Evolutionary conservation across 345 rosid species (phyloP), one percentile per base, ranked within the genome.

Genomic region (Eucalyptus cloeziana): DNA sequence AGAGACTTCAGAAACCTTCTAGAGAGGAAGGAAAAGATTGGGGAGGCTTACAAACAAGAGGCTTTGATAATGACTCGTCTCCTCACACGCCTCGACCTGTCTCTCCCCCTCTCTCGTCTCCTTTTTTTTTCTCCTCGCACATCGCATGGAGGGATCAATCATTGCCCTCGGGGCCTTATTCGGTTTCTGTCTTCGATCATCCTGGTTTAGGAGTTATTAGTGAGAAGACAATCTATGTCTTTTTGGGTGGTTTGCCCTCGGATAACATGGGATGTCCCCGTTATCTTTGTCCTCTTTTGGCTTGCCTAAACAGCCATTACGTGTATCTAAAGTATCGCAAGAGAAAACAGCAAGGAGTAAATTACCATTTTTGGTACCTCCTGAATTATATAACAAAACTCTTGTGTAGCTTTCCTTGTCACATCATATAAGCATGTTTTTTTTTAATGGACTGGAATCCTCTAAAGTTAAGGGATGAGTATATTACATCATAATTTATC

Each of bases 1-100:
- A 22, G 69, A 62, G 89, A 88, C 86, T 88, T 79, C 89, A 88
- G 69, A 88, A 80, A 52, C 86, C 89, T 88, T 88, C 89, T 87
- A 64, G 88, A 87, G 37, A 37, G 85, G 62, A 87, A 30, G 25
- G 40, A 43, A 43, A 49, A 43, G 80, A 67, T n/a, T 87, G 51
- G 51, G 81, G 51, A 87, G 71, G 81, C 27, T 27, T 10, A 19
- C 6, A 16, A 86, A 86, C 52, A 2, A 27, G 58, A 56, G 58
- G 50, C 69, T 56, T 56, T 44, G 88, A 87, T 43, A 58, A 43
- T 49, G 54, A 58, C 88, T 58, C 50, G 31, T 71, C 50, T 76
- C 62, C 81, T 49, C 49, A 30, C 81, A 47, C 64, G 31, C 33
- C 76, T 40, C 49, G 19, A 58, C 50, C 4, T 87, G 88, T 87